Percentiles rank a stretch among this genome's conserved stretches.
Evolutionary conservation across 257 asterid genomes (phyloP).

Genomic region (Solanum chaucha): DNA sequence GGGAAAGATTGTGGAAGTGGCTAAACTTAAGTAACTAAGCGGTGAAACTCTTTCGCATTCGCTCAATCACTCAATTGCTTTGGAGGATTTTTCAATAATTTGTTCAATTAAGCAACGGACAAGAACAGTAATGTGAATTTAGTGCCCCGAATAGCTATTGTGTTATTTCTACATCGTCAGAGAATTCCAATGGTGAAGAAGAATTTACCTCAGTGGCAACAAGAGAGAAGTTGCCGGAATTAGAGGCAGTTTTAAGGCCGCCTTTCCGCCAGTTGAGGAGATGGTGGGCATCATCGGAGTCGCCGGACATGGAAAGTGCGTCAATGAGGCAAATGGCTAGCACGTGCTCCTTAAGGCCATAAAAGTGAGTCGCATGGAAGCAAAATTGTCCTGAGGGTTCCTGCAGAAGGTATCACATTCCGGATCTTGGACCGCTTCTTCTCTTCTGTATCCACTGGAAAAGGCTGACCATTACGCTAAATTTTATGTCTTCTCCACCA

Average conservation of each 20-base stretch:
- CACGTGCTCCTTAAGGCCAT: conserved; percentile 83
- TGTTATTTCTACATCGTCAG: background rate
- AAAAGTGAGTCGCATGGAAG: conserved; percentile 73
- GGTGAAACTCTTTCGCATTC: background rate
- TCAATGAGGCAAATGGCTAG: conserved; percentile 50
- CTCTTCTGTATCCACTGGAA: conserved; percentile 66
- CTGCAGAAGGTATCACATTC: conserved; percentile 39
- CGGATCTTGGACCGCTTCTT: conserved; percentile 71
- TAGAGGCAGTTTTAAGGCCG: conserved; percentile 64
- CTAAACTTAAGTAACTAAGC: background rate
- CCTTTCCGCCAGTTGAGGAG: no score
- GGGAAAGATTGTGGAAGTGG: background rate
- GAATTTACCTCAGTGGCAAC: conserved; percentile 62
- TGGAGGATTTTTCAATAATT: background rate
- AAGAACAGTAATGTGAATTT: background rate
- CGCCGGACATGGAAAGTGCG: no score
- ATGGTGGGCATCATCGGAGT: no score
- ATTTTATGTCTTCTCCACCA: no score
- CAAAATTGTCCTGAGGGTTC: conserved; percentile 54
- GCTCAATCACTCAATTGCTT: background rate
- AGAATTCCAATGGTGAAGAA: background rate
- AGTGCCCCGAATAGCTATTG: no score
- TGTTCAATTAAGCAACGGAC: background rate
- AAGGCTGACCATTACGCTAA: conserved; percentile 12
- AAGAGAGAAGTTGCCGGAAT: conserved; percentile 74